Evolutionary conservation across 495 filamentous ascomycete genomes (phyloP).

Genomic region (Entonaema liquescens): DNA sequence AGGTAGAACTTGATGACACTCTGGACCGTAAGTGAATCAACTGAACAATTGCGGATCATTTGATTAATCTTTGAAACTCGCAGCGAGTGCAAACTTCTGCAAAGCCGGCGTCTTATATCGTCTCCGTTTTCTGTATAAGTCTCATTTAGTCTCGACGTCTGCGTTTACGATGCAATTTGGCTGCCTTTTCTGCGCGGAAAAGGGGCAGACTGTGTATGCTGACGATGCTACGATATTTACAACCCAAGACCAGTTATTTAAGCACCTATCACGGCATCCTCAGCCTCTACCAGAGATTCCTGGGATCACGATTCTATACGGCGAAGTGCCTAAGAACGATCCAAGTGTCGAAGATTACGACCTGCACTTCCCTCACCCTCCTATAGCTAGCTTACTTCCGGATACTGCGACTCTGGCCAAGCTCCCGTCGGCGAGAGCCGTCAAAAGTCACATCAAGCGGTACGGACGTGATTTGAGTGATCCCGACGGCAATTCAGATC

Average conservation of each 20-base stretch:
- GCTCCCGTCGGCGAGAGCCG: slow-evolving; percentile 46
- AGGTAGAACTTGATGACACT: slow-evolving; percentile 44
- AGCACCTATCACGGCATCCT: slow-evolving; percentile 49
- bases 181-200: slow-evolving; percentile 50
- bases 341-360: slow-evolving; percentile 50
- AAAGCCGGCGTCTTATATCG: slow-evolving; percentile 44
- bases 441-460: slow-evolving; percentile 47
- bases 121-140: slow-evolving; percentile 52
- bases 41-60: neutral
- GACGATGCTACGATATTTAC: slow-evolving; percentile 53
- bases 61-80: neutral
- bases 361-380: slow-evolving; percentile 51
- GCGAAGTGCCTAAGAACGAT: slow-evolving; percentile 33
- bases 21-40: slow-evolving; percentile 39
- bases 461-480: slow-evolving; percentile 42
- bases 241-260: slow-evolving; percentile 45
- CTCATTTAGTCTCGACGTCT: slow-evolving; percentile 42
- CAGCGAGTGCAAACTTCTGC: slow-evolving; percentile 41
- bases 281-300: slow-evolving; percentile 51
- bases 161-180: slow-evolving; percentile 44
- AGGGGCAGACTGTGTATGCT: slow-evolving; percentile 40
- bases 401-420: slow-evolving; percentile 42
- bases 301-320: slow-evolving; percentile 52
- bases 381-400: slow-evolving; percentile 44
- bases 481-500: slow-evolving; percentile 48